A percentile compares a stretch with the other conserved stretches of the same genome.
Conservation (phyloP, 2,329 filamentous ascomycete genomes). For the Sarocladiaceae sp. region DNA sequence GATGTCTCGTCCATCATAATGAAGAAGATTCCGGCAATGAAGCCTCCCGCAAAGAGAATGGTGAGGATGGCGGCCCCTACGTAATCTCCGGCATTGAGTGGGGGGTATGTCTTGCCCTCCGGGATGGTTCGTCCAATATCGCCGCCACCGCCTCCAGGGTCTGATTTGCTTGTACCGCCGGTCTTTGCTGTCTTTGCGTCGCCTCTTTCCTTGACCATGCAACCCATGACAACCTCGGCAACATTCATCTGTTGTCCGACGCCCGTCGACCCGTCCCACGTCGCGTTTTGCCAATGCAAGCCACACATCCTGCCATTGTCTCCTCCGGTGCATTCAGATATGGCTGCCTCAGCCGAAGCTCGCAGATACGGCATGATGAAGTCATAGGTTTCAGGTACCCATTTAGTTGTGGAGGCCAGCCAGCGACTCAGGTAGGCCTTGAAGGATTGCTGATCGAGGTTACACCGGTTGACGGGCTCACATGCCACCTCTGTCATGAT, state of each 20-base stretch:
- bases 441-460: constrained; percentile 57
- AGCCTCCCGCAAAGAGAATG: constrained; percentile 43
- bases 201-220: constrained; percentile 42
- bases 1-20: constrained; percentile 43
- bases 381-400: constrained; percentile 52
- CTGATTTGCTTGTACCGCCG: constrained; percentile 51
- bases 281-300: constrained; percentile 49
- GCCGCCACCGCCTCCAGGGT: constrained; percentile 38
- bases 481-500: constrained; percentile 63
- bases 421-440: constrained; percentile 57
- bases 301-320: constrained; percentile 52
- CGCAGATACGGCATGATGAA: constrained; percentile 46
- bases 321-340: constrained; percentile 51
- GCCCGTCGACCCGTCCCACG: constrained; percentile 54
- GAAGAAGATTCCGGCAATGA: constrained; percentile 47
- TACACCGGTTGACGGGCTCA: constrained; percentile 54
- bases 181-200: constrained; percentile 40
- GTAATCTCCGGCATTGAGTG: constrained; percentile 51
- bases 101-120: constrained; percentile 17
- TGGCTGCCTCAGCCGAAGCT: constrained; percentile 51
- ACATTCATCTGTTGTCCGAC: constrained; percentile 68
- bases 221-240: constrained; percentile 57
- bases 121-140: constrained; percentile 34
- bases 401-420: constrained; percentile 56
- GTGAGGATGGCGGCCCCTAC: constrained; percentile 64